Conservation (phyloP, 1,284 basidiomycete species). For the Cutaneotrichosporon arboriforme region DNA sequence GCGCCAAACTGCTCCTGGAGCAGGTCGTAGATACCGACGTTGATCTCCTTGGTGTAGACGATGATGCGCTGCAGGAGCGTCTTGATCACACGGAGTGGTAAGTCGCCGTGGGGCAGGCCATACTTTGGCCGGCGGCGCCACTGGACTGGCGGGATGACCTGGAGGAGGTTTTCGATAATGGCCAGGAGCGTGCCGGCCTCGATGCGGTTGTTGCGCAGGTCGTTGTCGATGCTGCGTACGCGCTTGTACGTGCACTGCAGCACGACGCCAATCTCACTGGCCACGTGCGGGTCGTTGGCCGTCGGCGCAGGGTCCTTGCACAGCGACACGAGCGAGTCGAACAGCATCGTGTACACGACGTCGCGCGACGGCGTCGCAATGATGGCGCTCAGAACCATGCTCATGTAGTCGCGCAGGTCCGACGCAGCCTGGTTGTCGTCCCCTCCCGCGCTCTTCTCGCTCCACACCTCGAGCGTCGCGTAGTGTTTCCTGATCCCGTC, state of each 20-base stretch:
- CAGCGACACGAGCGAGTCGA: slow-evolving; percentile 77
- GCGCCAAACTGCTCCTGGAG: slow-evolving; percentile 46
- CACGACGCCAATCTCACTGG: slow-evolving; percentile 90
- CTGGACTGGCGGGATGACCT: slow-evolving; percentile 88
- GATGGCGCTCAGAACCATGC: slow-evolving; percentile 91
- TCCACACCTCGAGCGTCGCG: slow-evolving; percentile 14
- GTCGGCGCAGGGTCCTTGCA: slow-evolving; percentile 67
- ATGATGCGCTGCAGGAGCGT: slow-evolving; percentile 94
- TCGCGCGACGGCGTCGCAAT: slow-evolving; percentile 88
- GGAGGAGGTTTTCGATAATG: slow-evolving; percentile 91
- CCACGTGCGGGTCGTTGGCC: slow-evolving; percentile 63
- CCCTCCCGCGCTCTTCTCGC: not conserved
- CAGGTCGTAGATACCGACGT: slow-evolving; percentile 40
- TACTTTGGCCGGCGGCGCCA: slow-evolving; percentile 88
- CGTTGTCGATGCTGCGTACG: slow-evolving; percentile 86
- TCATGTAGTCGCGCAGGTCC: slow-evolving; percentile 90
- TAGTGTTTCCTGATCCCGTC: slow-evolving; percentile 10
- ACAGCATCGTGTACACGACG: slow-evolving; percentile 78
- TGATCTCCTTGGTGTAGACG: slow-evolving; percentile 37
- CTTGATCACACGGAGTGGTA: slow-evolving; percentile 96
- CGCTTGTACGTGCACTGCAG: slow-evolving; percentile 99
- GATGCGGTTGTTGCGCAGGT: slow-evolving; percentile 71
- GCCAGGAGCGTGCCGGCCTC: slow-evolving; percentile 83
- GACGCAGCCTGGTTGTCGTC: slow-evolving; percentile 57
- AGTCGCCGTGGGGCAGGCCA: slow-evolving; percentile 87